Percentiles rank a stretch among this genome's conserved stretches.
Conservation (phyloP, 768 basidiomycete genomes). For the Lactarius evosmus region DNA sequence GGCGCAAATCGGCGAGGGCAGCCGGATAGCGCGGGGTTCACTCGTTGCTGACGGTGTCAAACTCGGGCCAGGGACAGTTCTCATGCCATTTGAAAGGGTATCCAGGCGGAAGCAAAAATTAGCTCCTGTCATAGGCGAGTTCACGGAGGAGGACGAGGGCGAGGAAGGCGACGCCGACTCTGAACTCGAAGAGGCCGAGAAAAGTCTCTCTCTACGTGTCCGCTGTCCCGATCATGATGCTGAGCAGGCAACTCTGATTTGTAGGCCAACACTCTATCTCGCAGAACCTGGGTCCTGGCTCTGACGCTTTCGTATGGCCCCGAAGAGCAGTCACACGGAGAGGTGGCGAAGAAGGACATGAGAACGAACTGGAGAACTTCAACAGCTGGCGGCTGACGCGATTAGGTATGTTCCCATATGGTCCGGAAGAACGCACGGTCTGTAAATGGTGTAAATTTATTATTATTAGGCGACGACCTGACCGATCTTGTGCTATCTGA, state of each 20-base stretch:
- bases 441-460: slow-evolving; percentile 6
- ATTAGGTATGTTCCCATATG: slow-evolving; percentile 48
- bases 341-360: slow-evolving; percentile 60
- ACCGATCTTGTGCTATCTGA: slow-evolving; percentile 64
- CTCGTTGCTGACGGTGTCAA: slow-evolving; percentile 79
- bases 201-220: slow-evolving; percentile 39
- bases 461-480: slow-evolving; percentile 54
- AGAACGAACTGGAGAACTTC: slow-evolving; percentile 58
- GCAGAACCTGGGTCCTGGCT: slow-evolving; percentile 57
- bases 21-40: slow-evolving; percentile 67
- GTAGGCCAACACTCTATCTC: slow-evolving; percentile 50
- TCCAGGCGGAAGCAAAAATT: slow-evolving; percentile 46
- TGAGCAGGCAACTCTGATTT: not conserved
- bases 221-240: not conserved
- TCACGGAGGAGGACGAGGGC: slow-evolving; percentile 35
- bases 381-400: slow-evolving; percentile 72
- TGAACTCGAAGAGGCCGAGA: slow-evolving; percentile 65
- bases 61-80: slow-evolving; percentile 65
- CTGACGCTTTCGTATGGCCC: slow-evolving; percentile 84
- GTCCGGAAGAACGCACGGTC: not conserved
- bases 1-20: slow-evolving; percentile 67
- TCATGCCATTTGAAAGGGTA: slow-evolving; percentile 71
- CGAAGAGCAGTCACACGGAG: slow-evolving; percentile 37
- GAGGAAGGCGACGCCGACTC: slow-evolving; percentile 38
- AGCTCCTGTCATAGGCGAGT: slow-evolving; percentile 30